Evolutionary conservation across 352 stramenopile species (phyloP).

Genomic region (Phytophthora meadii): DNA sequence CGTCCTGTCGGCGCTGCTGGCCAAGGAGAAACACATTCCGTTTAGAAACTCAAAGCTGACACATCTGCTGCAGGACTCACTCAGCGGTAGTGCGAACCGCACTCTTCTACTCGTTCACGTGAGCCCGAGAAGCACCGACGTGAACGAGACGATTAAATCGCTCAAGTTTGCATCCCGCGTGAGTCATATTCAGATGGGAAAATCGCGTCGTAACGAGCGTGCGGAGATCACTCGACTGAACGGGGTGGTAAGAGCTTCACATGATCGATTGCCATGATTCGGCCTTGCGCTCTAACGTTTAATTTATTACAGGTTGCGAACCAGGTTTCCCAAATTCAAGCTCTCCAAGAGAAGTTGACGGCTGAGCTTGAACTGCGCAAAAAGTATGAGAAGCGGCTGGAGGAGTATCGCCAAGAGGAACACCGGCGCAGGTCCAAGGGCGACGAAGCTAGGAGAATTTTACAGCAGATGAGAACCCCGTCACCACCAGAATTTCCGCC

Average conservation of each 20-base stretch:
- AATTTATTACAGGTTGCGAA: slow-evolving; percentile 53
- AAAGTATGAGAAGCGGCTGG: slow-evolving; percentile 79
- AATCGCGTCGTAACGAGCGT: slow-evolving; percentile 55
- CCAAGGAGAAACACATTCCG: slow-evolving; percentile 85
- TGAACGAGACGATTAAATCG: slow-evolving; percentile 77
- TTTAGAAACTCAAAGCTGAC: slow-evolving; percentile 90
- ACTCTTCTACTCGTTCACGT: slow-evolving; percentile 76
- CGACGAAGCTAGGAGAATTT: slow-evolving; percentile 52
- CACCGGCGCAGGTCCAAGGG: slow-evolving; percentile 54
- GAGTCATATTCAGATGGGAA: slow-evolving; percentile 48
- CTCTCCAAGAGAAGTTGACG: slow-evolving; percentile 72
- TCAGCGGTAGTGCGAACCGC: slow-evolving; percentile 48
- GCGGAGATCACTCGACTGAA: slow-evolving; percentile 69
- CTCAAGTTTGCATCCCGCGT: slow-evolving; percentile 82
- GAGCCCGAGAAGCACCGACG: slow-evolving; percentile 51
- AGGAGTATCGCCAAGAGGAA: slow-evolving; percentile 79
- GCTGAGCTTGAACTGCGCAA: slow-evolving; percentile 68
- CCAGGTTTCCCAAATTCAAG: slow-evolving; percentile 69
- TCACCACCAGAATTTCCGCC: slow-evolving; percentile 54
- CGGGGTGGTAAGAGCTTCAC: slow-evolving; percentile 49
- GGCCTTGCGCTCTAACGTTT: not conserved
- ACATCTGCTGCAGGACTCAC: slow-evolving; percentile 80
- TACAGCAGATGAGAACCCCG: slow-evolving; percentile 46
- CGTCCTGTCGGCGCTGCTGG: slow-evolving; percentile 68
- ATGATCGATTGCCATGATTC: not conserved